These are phyloP conservation scores for Spathaspora girioi DNA, from an alignment of 805 yeast species.

Conservation along the genomic window DNA sequence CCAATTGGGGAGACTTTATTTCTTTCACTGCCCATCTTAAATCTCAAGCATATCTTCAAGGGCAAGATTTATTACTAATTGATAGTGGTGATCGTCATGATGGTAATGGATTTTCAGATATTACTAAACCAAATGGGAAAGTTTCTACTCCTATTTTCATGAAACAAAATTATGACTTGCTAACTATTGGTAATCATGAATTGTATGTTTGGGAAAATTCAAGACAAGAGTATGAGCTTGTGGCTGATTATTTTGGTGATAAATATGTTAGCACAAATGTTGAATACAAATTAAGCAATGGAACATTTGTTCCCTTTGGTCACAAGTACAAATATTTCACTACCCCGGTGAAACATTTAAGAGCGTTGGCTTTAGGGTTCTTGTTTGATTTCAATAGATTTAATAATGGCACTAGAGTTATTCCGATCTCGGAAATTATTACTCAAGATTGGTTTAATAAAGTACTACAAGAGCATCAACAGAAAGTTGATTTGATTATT, in stretches of 20 bases:
- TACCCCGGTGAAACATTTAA: conserved; percentile 50
- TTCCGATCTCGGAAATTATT: conserved; percentile 53
- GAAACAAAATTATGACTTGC: conserved; percentile 64
- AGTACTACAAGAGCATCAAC: conserved; percentile 23
- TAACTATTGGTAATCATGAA: conserved; percentile 91
- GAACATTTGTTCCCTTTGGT: conserved; percentile 62
- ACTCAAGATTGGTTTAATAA: conserved; percentile 64
- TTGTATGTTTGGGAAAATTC: conserved; percentile 67
- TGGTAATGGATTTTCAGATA: conserved; percentile 88
- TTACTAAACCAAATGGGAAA: conserved; percentile 68
- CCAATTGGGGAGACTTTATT: conserved; percentile 90
- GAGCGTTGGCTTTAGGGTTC: conserved; percentile 71
- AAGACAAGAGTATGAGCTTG: conserved; percentile 56
- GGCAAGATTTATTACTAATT: conserved; percentile 65
- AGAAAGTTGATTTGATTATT: conserved; percentile 59
- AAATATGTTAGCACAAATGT: conserved; percentile 73
- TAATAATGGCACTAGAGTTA: conserved; percentile 61
- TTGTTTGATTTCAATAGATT: conserved; percentile 68
- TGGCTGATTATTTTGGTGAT: conserved; percentile 58
- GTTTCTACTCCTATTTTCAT: conserved; percentile 61
- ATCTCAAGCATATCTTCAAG: conserved; percentile 36
- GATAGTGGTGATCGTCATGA: conserved; percentile 95
- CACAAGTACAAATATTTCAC: conserved; percentile 58
- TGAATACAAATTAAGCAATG: conserved; percentile 45
- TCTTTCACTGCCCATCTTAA: conserved; percentile 59